phyloP scores from a whole-genome alignment of 345 rosid species.

The Microthlaspi erraticum region DNA sequence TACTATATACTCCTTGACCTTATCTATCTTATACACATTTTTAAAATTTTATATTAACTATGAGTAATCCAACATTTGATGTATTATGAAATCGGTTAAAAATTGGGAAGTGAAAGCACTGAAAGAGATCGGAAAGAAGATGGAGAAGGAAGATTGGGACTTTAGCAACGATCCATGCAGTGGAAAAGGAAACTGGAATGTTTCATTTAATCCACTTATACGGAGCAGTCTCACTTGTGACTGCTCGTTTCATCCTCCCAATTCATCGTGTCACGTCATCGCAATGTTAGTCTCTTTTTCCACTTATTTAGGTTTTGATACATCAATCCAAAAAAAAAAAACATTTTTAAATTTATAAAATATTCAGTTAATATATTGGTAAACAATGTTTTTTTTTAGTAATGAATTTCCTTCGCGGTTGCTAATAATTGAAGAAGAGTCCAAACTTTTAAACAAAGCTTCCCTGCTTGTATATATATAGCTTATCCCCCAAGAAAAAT shows the following conservation, averaged over 20 bases:
- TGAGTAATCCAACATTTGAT: constrained; percentile 30
- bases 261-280: constrained; percentile 45
- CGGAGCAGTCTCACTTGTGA: constrained; percentile 48
- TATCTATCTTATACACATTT: not conserved
- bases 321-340: no score
- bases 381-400: no score
- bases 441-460: no score
- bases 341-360: no score
- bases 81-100: constrained; percentile 45
- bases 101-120: constrained; percentile 55
- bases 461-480: no score
- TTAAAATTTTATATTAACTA: not conserved
- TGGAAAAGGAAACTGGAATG: constrained; percentile 58
- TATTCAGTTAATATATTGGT: no score
- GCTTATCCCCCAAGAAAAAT: no score
- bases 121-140: constrained; percentile 53
- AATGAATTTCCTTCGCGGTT: no score
- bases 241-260: constrained; percentile 28
- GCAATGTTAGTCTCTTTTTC: constrained; percentile 46
- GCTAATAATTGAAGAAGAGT: no score
- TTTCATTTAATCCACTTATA: no score
- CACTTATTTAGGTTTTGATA: no score
- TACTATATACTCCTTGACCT: not conserved
- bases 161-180: constrained; percentile 66
- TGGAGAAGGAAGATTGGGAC: constrained; percentile 67